phyloP scores from a whole-genome alignment of 805 yeast genomes.

The Ogataea pilisensis region DNA sequence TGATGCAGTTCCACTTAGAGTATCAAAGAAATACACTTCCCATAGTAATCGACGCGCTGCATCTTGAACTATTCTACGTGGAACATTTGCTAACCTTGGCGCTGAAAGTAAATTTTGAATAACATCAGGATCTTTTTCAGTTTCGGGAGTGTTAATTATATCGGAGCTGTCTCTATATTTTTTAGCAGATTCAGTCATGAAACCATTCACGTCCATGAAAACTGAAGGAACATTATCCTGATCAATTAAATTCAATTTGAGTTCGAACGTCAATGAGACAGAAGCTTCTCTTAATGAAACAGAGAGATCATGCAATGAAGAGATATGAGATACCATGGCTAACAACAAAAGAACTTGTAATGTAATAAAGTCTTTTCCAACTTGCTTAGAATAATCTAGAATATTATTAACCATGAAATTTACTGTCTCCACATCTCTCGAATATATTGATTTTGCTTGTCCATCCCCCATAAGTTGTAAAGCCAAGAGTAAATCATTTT shows the following conservation, averaged over 20 bases:
- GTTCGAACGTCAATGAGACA: conserved; percentile 33
- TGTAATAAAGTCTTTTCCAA: conserved; percentile 39
- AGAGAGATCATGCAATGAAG: conserved; percentile 47
- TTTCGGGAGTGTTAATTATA: conserved; percentile 7
- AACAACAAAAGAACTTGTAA: conserved; percentile 39
- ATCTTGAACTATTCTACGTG: conserved; percentile 25
- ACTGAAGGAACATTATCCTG: conserved; percentile 21
- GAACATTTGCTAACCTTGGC: conserved; percentile 19
- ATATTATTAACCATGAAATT: conserved; percentile 34
- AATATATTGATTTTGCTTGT: conserved; percentile 33
- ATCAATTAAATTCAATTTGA: conserved; percentile 40
- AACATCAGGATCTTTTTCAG: conserved; percentile 11
- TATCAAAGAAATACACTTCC: conserved; percentile 50
- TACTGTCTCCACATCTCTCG: conserved; percentile 38
- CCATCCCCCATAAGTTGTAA: conserved; percentile 51
- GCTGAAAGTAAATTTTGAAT: conserved; percentile 11
- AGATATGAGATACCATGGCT: conserved; percentile 44
- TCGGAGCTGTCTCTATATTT: conserved; percentile 14
- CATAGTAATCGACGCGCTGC: conserved; percentile 44
- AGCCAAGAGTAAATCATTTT: conserved; percentile 39
- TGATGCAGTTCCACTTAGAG: conserved; percentile 51
- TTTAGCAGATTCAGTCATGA: conserved; percentile 16
- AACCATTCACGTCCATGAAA: conserved; percentile 34
- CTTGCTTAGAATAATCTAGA: conserved; percentile 27
- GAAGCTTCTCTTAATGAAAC: conserved; percentile 39